Percentiles rank a stretch among this genome's conserved stretches.
These are phyloP conservation scores for Oxyria digyna DNA, from an alignment of 148 eudicot genomes.

Conservation along the genomic window DNA sequence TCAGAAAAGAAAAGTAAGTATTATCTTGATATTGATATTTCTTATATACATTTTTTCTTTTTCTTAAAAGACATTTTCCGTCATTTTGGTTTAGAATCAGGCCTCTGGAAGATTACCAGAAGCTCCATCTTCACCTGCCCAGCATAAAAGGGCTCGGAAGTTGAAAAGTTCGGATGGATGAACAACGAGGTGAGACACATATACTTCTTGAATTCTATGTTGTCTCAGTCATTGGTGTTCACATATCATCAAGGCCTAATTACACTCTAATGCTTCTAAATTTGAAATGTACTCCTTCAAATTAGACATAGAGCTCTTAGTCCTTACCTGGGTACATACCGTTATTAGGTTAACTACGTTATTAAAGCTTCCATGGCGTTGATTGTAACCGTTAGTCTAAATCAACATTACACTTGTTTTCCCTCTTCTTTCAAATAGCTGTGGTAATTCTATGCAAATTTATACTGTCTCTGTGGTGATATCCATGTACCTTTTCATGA, in stretches of 20 bases:
- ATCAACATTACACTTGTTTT: not conserved
- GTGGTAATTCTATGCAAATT: not conserved
- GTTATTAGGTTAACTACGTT: not conserved
- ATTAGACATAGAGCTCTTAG: not conserved
- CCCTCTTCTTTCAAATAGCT: not conserved
- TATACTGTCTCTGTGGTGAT: no score
- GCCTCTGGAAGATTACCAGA: constrained; percentile 52
- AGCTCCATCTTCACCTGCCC: constrained; percentile 81
- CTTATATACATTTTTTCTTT: not conserved
- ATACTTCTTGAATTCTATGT: no score
- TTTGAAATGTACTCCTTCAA: not conserved
- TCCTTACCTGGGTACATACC: not conserved
- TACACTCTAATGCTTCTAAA: not conserved
- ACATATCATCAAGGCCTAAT: not conserved
- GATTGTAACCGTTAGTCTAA: not conserved
- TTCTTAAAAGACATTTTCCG: not conserved
- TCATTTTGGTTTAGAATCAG: not conserved
- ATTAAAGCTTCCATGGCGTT: not conserved
- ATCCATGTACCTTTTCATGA: not conserved
- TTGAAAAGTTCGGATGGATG: constrained; percentile 48
- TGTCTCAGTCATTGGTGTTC: not conserved
- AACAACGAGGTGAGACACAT: not conserved
- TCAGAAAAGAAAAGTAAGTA: constrained; percentile 73
- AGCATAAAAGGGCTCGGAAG: constrained; percentile 81
- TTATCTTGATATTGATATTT: not conserved